Percentiles rank a stretch among this genome's conserved stretches.
phyloP scores from a whole-genome alignment of 805 yeast species.

The Tetrapisispora pingtungensis region DNA sequence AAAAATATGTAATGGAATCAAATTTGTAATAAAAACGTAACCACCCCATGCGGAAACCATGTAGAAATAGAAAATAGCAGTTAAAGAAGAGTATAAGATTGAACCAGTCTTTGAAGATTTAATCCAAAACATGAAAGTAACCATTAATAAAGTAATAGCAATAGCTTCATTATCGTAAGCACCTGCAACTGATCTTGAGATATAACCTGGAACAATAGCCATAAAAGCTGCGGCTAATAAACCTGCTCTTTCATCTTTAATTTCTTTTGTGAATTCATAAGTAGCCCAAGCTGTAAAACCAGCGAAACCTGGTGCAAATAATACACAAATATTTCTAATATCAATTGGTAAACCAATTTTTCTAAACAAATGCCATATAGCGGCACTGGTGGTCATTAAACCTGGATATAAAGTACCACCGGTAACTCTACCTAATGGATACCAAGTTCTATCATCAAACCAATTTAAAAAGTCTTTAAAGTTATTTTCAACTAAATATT shows the following conservation, averaged over 20 bases:
- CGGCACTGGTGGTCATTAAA: conserved; percentile 92
- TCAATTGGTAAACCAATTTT: conserved; percentile 73
- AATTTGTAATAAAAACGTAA: conserved; percentile 93
- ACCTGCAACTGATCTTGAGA: conserved; percentile 97
- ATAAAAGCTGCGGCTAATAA: conserved; percentile 85
- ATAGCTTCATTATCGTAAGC: conserved; percentile 98
- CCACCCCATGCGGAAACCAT: conserved; percentile 99
- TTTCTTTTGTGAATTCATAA: conserved; percentile 76
- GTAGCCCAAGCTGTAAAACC: conserved; percentile 88
- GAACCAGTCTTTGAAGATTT: conserved; percentile 89
- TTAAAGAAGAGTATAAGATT: conserved; percentile 66
- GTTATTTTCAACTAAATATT: conserved; percentile 72
- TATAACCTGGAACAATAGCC: conserved; percentile 98
- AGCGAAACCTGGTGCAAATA: conserved; percentile 93
- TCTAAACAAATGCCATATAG: conserved; percentile 66
- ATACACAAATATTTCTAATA: conserved; percentile 89
- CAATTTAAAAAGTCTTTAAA: conserved; percentile 90
- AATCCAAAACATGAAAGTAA: conserved; percentile 92
- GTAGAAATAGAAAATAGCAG: conserved; percentile 88
- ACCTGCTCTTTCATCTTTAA: conserved; percentile 86
- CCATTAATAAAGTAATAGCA: conserved; percentile 91
- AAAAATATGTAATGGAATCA: conserved; percentile 91
- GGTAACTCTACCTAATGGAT: conserved; percentile 96
- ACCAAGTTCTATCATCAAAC: conserved; percentile 99
- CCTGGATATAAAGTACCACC: conserved; percentile 99